phyloP scores from a whole-genome alignment of 208 protist genomes.

The Phytomonas francai region DNA sequence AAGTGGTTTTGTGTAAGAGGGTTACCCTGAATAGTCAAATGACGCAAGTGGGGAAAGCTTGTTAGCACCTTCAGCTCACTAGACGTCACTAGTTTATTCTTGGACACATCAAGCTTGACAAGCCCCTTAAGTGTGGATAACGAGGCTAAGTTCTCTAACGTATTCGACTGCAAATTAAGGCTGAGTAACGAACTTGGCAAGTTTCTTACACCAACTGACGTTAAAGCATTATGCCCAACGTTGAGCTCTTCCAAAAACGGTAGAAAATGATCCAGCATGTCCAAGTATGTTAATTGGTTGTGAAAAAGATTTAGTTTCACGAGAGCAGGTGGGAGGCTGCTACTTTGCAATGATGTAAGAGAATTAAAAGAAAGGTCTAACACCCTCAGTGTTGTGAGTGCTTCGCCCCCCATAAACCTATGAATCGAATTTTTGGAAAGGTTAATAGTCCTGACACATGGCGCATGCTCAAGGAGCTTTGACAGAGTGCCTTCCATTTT shows the following conservation, averaged over 20 bases:
- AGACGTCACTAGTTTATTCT: conserved; percentile 17
- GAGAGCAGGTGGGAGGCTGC: conserved; percentile 37
- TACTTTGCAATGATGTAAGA: conserved; percentile 25
- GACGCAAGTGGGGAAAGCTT: neutral
- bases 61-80: neutral
- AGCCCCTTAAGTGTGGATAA: conserved; percentile 27
- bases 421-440: conserved; percentile 68
- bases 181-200: conserved; percentile 30
- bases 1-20: neutral
- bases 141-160: conserved; percentile 30
- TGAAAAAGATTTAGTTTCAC: conserved; percentile 37
- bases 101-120: conserved; percentile 48
- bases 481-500: conserved; percentile 9
- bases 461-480: conserved; percentile 2
- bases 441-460: conserved; percentile 19
- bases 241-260: conserved; percentile 53
- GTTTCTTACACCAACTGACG: conserved; percentile 22
- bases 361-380: conserved; percentile 71
- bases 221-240: conserved; percentile 52
- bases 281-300: conserved; percentile 42
- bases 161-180: conserved; percentile 37
- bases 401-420: conserved; percentile 48
- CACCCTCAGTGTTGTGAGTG: conserved; percentile 28
- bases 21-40: neutral
- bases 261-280: conserved; percentile 20